Evolutionary conservation across 345 rosid species (phyloP).

Genomic region (Eucalyptus globulus): DNA sequence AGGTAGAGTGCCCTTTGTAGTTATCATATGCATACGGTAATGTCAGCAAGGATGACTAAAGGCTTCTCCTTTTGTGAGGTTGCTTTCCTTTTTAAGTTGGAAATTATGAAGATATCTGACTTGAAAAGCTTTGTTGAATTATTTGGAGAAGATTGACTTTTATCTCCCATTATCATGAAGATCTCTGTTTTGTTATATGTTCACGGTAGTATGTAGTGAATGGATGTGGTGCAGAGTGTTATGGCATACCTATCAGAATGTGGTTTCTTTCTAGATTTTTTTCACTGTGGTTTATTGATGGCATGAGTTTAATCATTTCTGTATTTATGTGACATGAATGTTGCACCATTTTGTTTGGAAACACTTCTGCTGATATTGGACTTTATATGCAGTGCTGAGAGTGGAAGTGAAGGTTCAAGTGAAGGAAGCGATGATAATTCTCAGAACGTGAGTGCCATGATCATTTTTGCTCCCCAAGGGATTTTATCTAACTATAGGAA

Average conservation of each 20-base stretch:
- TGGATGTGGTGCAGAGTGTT: background rate
- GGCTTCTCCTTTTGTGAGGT: background rate
- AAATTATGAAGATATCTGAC: background rate
- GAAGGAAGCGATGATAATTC: slow-evolving; percentile 97
- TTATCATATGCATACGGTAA: background rate
- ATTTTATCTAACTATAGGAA: background rate
- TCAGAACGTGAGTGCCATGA: slow-evolving; percentile 53
- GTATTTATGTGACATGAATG: background rate
- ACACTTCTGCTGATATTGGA: slow-evolving; percentile 9
- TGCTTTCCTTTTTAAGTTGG: background rate
- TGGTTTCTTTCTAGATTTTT: background rate
- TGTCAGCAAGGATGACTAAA: background rate
- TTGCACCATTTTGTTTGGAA: background rate
- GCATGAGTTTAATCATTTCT: background rate
- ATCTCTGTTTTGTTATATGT: background rate
- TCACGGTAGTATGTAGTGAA: background rate
- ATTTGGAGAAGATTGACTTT: background rate
- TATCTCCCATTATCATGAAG: background rate
- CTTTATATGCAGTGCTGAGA: slow-evolving; percentile 56
- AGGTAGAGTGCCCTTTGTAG: slow-evolving; percentile 27
- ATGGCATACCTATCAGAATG: background rate
- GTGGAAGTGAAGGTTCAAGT: slow-evolving; percentile 90
- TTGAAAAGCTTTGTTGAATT: background rate
- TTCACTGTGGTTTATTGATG: background rate
- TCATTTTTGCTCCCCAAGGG: background rate